A percentile compares a stretch with the other conserved stretches of the same genome.
Evolutionary conservation across 345 rosid genomes (phyloP).

Genomic region (Syzygium aqueum): DNA sequence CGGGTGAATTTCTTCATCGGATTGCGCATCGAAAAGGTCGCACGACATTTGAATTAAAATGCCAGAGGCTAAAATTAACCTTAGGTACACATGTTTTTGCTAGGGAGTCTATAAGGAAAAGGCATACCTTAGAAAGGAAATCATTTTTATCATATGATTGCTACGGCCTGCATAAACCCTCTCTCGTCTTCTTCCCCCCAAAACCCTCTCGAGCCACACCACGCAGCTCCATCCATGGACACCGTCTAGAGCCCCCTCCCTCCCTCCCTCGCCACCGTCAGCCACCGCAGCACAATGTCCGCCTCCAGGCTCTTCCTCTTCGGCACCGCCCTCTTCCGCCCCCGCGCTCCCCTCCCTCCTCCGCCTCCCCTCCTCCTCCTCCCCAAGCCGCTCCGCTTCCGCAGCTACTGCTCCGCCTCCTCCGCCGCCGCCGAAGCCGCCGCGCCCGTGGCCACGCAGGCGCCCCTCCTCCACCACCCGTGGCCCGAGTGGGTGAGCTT

Average conservation of each 20-base stretch:
- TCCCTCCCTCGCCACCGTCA: neutral
- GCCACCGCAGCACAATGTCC: constrained; percentile 22
- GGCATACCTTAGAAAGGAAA: rapidly evolving
- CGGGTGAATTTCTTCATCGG: neutral
- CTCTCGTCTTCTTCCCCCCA: neutral
- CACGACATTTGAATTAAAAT: rapidly evolving
- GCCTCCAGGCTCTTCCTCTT: constrained; percentile 27
- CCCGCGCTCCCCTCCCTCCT: constrained; percentile 17
- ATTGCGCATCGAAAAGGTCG: too few species aligned
- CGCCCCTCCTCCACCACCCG: constrained; percentile 36
- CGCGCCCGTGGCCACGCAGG: constrained; percentile 1
- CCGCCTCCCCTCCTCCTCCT: constrained; percentile 5
- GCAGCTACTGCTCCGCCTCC: constrained; percentile 17
- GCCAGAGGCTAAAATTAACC: rapidly evolving
- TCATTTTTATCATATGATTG: neutral
- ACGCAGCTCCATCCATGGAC: neutral
- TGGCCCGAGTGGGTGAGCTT: constrained; percentile 90
- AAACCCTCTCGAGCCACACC: neutral
- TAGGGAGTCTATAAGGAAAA: neutral
- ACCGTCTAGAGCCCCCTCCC: neutral
- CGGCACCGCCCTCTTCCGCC: constrained; percentile 30
- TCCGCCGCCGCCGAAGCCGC: neutral
- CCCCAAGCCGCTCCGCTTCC: constrained; percentile 12
- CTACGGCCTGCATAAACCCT: neutral
- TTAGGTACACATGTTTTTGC: neutral